These are phyloP conservation scores for Tetrapisispora iriomotensis DNA, from an alignment of 805 yeast species.

Conservation along the genomic window DNA sequence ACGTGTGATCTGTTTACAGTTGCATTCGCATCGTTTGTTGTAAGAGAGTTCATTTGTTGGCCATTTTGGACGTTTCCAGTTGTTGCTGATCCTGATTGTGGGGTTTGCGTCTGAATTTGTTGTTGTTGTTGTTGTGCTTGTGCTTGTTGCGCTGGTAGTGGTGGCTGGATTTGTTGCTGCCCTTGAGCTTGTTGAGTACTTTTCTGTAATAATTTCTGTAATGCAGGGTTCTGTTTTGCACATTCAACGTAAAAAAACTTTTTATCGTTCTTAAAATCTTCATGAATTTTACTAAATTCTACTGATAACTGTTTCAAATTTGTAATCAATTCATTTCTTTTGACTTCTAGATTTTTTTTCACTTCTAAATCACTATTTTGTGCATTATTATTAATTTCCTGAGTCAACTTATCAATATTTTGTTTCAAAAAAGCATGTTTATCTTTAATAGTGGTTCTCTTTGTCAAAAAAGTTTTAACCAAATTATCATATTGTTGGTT, in stretches of 20 bases:
- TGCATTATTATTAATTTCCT: conserved; percentile 14
- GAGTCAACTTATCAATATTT: conserved; percentile 23
- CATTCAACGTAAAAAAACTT: conserved; percentile 28
- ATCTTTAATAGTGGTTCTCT: conserved; percentile 24
- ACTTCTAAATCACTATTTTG: conserved; percentile 18
- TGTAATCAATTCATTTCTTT: conserved; percentile 19
- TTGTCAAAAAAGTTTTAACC: conserved; percentile 20
- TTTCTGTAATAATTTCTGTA: conserved; percentile 24
- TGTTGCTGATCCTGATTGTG: conserved; percentile 8
- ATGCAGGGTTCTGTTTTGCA: conserved; percentile 26
- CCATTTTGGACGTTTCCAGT: neutral
- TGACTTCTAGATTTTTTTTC: conserved; percentile 22
- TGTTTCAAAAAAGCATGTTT: conserved; percentile 24
- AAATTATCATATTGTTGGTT: conserved; percentile 23
- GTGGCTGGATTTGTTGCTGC: conserved; percentile 11
- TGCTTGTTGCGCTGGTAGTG: conserved; percentile 6
- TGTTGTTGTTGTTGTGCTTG: conserved; percentile 7
- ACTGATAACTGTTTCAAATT: conserved; percentile 19
- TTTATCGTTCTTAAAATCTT: conserved; percentile 23
- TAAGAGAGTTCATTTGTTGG: conserved; percentile 13
- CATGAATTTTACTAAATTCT: conserved; percentile 21
- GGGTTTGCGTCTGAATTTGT: conserved; percentile 6
- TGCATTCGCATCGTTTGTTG: conserved; percentile 9
- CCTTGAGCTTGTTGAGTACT: conserved; percentile 17
- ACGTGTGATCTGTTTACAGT: conserved; percentile 26